Evolutionary conservation across 1,284 basidiomycete genomes (phyloP), one percentile per base, ranked within the genome.

Genomic region (Rhodotorula sp.): DNA sequence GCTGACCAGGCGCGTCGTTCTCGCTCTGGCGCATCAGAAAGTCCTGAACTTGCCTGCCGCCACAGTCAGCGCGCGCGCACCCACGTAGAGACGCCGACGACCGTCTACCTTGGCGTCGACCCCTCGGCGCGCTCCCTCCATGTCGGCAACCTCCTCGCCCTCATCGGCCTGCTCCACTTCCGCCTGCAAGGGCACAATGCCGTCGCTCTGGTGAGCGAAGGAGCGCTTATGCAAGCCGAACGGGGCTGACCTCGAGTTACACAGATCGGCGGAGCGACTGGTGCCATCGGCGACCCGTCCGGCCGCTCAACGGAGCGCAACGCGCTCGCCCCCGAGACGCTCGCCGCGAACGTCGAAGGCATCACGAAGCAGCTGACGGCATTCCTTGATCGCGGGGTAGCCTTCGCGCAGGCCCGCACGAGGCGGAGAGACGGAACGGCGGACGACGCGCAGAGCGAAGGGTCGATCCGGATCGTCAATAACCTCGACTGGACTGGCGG

Each of bases 211-310:
- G 92, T 93, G 54, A 53, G 81, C 82, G 13, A 81, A 21, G 22
- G 10, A 50, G 6, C 12, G 25, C 32, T 6, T 6, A 21, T 12
- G 4, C 4, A 6, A 54, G 39, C 2, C 0, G 46, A 12, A 8
- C 9, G 17, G 2, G 34, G 41, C 62, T 69, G 37, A 53, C 29
- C 22, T 21, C 19, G 25, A 0, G 1, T 0, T 3, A 19, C n/a
- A 5, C 78, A 97, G 94, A 91, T 97, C 80, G 96, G 96, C 48
- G 95, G 95, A 0, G 96, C 94, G 2, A 98, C 97, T 0, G 97
- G 94, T 4, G 87, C 90, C n/a, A 91, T 99, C 46, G 97, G 97
- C 13, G 97, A 99, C 80, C 97, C 97, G 3, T 94, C 93, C 1
- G 97, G 97, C 1, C 86, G 95, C 41, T 86, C 87, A 3, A 89